phyloP scores from a whole-genome alignment of 768 basidiomycete species.

The Russula abietina region DNA sequence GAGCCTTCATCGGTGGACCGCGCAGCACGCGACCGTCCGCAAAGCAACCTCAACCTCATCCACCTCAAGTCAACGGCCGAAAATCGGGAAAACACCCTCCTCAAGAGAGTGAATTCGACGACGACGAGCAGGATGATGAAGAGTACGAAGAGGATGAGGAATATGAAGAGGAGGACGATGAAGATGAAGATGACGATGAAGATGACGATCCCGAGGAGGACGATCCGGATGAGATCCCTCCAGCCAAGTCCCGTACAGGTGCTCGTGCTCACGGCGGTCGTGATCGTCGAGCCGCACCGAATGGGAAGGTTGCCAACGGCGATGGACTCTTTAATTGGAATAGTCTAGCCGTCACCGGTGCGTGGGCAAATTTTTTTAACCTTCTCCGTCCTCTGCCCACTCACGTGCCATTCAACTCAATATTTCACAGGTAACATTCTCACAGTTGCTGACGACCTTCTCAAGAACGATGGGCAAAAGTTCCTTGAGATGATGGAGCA shows the following conservation, averaged over 20 bases:
- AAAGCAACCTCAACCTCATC: conserved; percentile 28
- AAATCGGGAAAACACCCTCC: conserved; percentile 42
- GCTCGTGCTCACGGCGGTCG: conserved; percentile 26
- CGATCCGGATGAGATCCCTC: conserved; percentile 36
- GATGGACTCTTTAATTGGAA: conserved; percentile 74
- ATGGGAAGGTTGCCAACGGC: conserved; percentile 45
- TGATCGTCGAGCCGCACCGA: conserved; percentile 32
- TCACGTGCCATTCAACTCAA: conserved; percentile 31
- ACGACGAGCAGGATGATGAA: conserved; percentile 54
- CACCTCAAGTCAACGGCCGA: conserved; percentile 35
- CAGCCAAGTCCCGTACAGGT: conserved; percentile 28
- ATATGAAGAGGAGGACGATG: conserved; percentile 52
- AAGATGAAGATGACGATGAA: conserved; percentile 66
- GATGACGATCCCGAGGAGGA: conserved; percentile 65
- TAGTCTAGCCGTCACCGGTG: conserved; percentile 77
- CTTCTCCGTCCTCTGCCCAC: conserved; percentile 14
- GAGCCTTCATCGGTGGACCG: conserved; percentile 48
- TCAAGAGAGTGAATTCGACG: conserved; percentile 58
- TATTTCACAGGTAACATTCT: conserved; percentile 82
- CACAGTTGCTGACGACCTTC: conserved; percentile 95
- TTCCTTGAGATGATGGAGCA: conserved; percentile 99
- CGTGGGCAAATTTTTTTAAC: conserved; percentile 30
- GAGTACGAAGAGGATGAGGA: conserved; percentile 51
- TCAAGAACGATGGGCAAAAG: conserved; percentile 98
- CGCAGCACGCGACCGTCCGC: conserved; percentile 15